Evolutionary conservation across 2,329 filamentous ascomycete genomes (phyloP).

Genomic region (Alternaria solani): DNA sequence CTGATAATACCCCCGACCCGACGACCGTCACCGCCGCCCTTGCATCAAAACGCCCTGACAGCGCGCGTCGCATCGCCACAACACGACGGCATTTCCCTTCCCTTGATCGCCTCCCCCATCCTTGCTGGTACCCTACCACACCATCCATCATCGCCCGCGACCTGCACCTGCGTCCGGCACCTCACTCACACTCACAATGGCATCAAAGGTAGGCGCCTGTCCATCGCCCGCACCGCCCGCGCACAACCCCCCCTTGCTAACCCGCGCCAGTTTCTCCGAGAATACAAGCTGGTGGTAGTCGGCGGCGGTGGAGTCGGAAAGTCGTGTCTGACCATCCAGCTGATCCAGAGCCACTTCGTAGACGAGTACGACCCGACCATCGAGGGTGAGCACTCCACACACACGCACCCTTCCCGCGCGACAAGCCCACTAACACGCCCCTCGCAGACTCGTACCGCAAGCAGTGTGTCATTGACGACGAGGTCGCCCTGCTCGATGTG

Average conservation of each 20-base stretch:
- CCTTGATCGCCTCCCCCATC: slow-evolving; percentile 14
- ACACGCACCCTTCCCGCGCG: neutral
- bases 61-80: slow-evolving; percentile 22
- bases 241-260: slow-evolving; percentile 28
- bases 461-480: slow-evolving; percentile 98
- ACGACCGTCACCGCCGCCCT: slow-evolving; percentile 1
- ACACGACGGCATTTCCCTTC: slow-evolving; percentile 10
- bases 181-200: slow-evolving; percentile 43
- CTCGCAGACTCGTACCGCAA: slow-evolving; percentile 94
- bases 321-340: slow-evolving; percentile 96
- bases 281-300: slow-evolving; percentile 79
- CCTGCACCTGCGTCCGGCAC: slow-evolving; percentile 5
- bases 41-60: slow-evolving; percentile 16
- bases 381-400: slow-evolving; percentile 73
- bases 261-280: slow-evolving; percentile 58
- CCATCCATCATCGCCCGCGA: slow-evolving; percentile 7
- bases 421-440: slow-evolving; percentile 17
- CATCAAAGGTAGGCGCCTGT: slow-evolving; percentile 46
- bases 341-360: slow-evolving; percentile 86
- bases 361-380: slow-evolving; percentile 99
- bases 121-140: slow-evolving; percentile 3
- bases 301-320: slow-evolving; percentile 98
- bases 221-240: slow-evolving; percentile 3
- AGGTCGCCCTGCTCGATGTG: slow-evolving; percentile 96
- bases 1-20: slow-evolving; percentile 5